These are phyloP conservation scores for Eragrostis tef DNA, from an alignment of 202 grass and related monocot genomes.

Conservation along the genomic window DNA sequence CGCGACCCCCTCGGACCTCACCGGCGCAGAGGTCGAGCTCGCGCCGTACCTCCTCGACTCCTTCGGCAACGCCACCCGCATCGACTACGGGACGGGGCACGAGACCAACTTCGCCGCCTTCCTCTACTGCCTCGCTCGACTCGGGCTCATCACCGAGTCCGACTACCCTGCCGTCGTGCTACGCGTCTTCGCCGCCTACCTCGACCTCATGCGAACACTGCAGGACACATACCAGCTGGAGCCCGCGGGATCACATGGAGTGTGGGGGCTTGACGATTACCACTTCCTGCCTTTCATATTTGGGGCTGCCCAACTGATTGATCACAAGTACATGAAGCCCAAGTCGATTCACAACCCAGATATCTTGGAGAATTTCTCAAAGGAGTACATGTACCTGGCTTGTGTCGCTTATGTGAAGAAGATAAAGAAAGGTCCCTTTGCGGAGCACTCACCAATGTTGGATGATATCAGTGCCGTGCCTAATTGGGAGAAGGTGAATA, in stretches of 20 bases:
- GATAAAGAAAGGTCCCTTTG: conserved; percentile 90
- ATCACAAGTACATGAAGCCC: conserved; percentile 98
- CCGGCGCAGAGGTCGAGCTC: conserved; percentile 64
- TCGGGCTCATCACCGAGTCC: conserved; percentile 69
- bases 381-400: conserved; percentile 79
- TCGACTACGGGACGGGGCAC: conserved; percentile 93
- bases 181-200: conserved; percentile 66
- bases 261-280: conserved; percentile 90
- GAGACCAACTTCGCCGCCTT: conserved; percentile 97
- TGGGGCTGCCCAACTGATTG: conserved; percentile 80
- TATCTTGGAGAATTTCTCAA: conserved; percentile 82
- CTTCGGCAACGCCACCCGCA: conserved; percentile 83
- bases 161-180: conserved; percentile 72
- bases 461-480: conserved; percentile 89
- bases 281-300: conserved; percentile 96
- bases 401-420: conserved; percentile 84
- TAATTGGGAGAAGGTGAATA: conserved; percentile 89
- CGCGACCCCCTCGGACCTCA: conserved; percentile 38
- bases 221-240: conserved; percentile 89
- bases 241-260: conserved; percentile 89
- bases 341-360: conserved; percentile 96
- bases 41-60: conserved; percentile 89
- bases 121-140: conserved; percentile 88
- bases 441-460: conserved; percentile 89
- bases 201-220: conserved; percentile 87